Evolutionary conservation across 164 flowering plant species (phyloP), one percentile per base, ranked within the genome.

Genomic region (Kingdonia uniflora): DNA sequence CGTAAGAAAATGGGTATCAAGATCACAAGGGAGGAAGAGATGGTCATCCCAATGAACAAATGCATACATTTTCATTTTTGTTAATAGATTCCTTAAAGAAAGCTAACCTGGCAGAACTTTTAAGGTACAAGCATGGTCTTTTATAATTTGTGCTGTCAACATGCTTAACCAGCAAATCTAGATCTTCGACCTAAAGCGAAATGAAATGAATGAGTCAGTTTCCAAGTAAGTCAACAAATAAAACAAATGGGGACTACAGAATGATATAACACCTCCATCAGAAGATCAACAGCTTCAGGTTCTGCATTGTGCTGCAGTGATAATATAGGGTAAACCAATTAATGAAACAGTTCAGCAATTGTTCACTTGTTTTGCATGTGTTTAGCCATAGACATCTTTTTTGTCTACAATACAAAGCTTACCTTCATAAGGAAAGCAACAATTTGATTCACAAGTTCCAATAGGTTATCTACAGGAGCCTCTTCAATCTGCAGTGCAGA

Each of bases 361-460:
- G 35, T 4, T 29, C 4, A 29, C 6, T 29, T 29, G 4, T 29
- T 29, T 3, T 29, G 8, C 35, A 29, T 8, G 8, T 3, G 35
- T 29, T 29, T 29, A 45, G 11, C 7, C 24, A 20, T 16, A 41
- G 13, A 20, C 49, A 17, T 5, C 22, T 7, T 14, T 11, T 0
- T 16, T 6, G 6, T 19, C 2, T 19, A 21, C 10, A 45, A 11
- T 45, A 7, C 16, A 12, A 55, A 48, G 6, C 33, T 19, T 68
- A 86, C 99, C 95, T 89, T 84, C 97, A 94, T 82, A 64, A 86
- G 97, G 61, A 94, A 94, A 56, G 86, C 82, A 66, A 94, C 96
- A 65, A 94, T 89, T 72, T 94, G 89, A 51, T 76, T 80, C 5
- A 94, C 99, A 52, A 94, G 83, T 40, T 78, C 95, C 92, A 87